Base-by-base conservation (phyloP, 2,329 filamentous ascomycete species). In the Chrysoporthe austroafricana region DNA sequence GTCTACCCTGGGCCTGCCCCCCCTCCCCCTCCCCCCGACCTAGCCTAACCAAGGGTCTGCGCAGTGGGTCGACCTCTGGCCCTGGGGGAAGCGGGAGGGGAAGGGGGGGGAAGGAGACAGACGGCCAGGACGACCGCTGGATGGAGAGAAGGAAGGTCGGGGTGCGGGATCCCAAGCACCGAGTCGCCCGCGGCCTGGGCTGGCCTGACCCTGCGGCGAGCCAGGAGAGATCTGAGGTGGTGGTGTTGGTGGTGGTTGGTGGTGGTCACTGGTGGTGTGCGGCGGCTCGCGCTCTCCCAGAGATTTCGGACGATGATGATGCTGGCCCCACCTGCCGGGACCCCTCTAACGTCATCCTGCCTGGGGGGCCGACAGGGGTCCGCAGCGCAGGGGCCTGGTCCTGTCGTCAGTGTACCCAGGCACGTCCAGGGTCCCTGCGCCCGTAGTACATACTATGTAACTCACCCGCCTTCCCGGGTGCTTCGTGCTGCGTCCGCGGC, bases 341-440 rank as follows among this genome's bases (percentile, higher is more conserved):
- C 48, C 62, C 62, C 62, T 56, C 50, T 44, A 56, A 63, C 62
- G 62, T 63, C 62, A 63, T 63, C 50, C 62, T 63, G 62, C 62
- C 36, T 63, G 26, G 46, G 46, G n/a, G 26, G 9, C 39, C 32
- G 36, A 26, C 26, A 62, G 46, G 43, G 57, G 60, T 39, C 60
- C 60, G 36, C 16, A 34, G 3, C 16, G 34, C 60, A 62, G 52
- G 43, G 60, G 39, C 52, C 46, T 48, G 59, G 18, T 54, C 50
- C 14, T 62, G 42, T 54, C 50, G 21, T 54, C 50, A 54, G 21
- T 54, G 50, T 54, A 54, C 50, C 48, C 3, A 52, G 13, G 13
- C 32, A 21, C 32, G 32, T 13, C 48, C 3, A 52, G 13, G 13
- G 48, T 52, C 26, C 48, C 26, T 26, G 48, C 26, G 21, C 21